phyloP scores from a whole-genome alignment of 192 early-diverging fungal species.

The Backusella tarrabulga region DNA sequence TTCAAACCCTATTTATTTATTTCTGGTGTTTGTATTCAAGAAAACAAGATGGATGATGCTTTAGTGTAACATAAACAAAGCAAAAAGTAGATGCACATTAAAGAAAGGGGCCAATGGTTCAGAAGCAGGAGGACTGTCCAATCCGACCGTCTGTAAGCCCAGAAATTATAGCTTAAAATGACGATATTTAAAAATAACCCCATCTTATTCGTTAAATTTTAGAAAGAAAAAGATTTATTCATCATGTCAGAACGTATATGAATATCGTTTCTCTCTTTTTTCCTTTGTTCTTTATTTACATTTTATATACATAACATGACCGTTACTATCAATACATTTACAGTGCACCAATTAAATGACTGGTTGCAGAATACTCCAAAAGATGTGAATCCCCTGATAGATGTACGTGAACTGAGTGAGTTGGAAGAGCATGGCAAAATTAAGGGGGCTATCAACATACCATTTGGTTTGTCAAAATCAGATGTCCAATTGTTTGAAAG shows the following conservation, averaged over 20 bases:
- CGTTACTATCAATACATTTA: neutral
- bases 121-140: neutral
- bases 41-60: neutral
- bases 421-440: constrained; percentile 6
- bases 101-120: neutral
- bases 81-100: neutral
- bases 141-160: neutral
- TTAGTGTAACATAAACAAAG: neutral
- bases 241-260: neutral
- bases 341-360: neutral
- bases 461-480: neutral
- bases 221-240: neutral
- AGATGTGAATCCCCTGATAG: neutral
- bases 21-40: neutral
- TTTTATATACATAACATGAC: neutral
- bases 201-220: neutral
- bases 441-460: constrained; percentile 13
- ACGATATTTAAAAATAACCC: neutral
- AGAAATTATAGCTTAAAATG: neutral
- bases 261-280: neutral
- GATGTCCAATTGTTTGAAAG: neutral
- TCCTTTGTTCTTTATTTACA: neutral
- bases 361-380: neutral
- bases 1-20: neutral
- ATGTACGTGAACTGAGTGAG: constrained; percentile 9